Percentiles rank a stretch among this genome's conserved stretches.
Evolutionary conservation across 2,329 filamentous ascomycete species (phyloP).

Genomic region (Talaromyces pinophilus): DNA sequence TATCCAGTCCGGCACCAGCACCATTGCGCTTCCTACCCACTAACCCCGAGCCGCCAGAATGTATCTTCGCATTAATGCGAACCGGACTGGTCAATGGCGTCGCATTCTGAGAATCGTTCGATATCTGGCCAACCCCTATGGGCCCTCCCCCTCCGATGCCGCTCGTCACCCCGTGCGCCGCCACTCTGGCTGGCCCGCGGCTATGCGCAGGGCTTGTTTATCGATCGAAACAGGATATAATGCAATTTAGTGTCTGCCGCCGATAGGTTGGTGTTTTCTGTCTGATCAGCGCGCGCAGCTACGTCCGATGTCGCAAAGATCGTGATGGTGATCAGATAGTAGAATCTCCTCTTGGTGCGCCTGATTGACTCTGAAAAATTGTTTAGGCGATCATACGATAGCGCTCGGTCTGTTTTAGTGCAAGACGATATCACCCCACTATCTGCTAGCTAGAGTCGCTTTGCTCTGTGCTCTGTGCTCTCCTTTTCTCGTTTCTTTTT

Average conservation of each 20-base stretch:
- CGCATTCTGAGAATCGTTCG: conserved; percentile 37
- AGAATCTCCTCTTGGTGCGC: background rate
- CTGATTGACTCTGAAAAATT: background rate
- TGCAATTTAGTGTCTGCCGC: background rate
- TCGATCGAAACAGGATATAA: conserved; percentile 13
- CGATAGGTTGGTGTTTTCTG: conserved; percentile 9
- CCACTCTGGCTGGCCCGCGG: conserved; percentile 38
- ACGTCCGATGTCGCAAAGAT: conserved; percentile 24
- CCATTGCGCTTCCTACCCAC: conserved; percentile 47
- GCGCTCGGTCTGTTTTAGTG: background rate
- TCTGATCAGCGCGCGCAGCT: conserved; percentile 12
- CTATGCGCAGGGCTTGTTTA: conserved; percentile 18
- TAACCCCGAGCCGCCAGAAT: conserved; percentile 21
- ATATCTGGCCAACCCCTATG: conserved; percentile 28
- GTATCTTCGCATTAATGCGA: conserved; percentile 6
- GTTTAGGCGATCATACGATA: background rate
- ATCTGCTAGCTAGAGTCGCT: background rate
- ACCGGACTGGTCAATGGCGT: conserved; percentile 38
- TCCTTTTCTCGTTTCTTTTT: background rate
- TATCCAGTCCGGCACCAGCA: conserved; percentile 47
- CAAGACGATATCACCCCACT: background rate
- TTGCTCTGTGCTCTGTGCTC: background rate
- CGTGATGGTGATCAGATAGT: background rate
- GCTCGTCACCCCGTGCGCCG: conserved; percentile 37
- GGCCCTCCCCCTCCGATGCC: conserved; percentile 39